Base-by-base conservation (phyloP, 1,139 yeast species). In the Meyerozyma guilliermondii region DNA sequence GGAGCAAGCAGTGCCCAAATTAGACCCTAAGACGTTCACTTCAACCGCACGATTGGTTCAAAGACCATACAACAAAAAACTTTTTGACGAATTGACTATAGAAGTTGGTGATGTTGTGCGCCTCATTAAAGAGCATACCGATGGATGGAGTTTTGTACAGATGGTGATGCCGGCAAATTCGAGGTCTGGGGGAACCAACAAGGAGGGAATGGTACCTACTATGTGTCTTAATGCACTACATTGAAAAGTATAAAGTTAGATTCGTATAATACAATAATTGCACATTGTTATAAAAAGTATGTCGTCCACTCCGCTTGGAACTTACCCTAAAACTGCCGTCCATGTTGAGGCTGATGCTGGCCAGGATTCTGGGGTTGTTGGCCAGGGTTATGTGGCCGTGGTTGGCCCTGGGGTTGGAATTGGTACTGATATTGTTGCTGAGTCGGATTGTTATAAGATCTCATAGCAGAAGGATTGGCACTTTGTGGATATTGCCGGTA, bases 81-180 rank as follows among this genome's bases (percentile, higher is more conserved):
- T 68, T 22, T 50, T 52, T 10, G 76, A 71, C 46, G 77, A 71
- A 48, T 41, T 71, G 6, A 51, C 64, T 3, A 50, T 71, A 2
- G 44, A 49, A 2, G 45, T 58, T 5, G 74, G 74, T 1, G 72
- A 71, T 34, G 47, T 54, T 26, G 69, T 66, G 3, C 40, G 47
- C 5, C 43, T 68, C 1, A 41, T 60, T 17, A 56, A 58, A 28
- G 54, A 52, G n/a, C 66, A 62, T 46, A 50, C 63, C 10, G 76
- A 70, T 44, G 74, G 72, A 2, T 71, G 77, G 77, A 67, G 73
- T 45, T 54, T 56, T 24, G 62, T 68, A 9, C 54, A 45, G 38
- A 26, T 50, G 28, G 45, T 20, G 13, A 11, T 33, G 14, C 36
- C 36, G 17, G 24, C 43, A 3, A 44, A 39, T 18, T 54, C 51